phyloP scores from a whole-genome alignment of 2,329 filamentous ascomycete species.

The Apiospora hydei region DNA sequence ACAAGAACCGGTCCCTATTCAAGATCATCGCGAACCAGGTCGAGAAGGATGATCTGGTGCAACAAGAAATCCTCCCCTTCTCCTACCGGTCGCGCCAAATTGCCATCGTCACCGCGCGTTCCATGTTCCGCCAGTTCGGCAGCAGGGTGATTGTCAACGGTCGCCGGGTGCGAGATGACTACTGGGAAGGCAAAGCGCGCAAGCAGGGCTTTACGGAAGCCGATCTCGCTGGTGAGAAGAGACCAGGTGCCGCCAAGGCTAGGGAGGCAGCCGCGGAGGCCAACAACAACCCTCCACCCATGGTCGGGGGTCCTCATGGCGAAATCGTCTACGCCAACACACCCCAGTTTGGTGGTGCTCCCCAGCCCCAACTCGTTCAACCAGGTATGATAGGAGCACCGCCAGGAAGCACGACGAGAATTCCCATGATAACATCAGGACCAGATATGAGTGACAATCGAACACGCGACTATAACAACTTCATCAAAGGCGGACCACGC shows the following conservation, averaged over 20 bases:
- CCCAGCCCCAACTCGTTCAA: slow-evolving; percentile 74
- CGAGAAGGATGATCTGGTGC: slow-evolving; percentile 95
- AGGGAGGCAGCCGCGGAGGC: slow-evolving; percentile 81
- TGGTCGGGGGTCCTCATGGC: slow-evolving; percentile 74
- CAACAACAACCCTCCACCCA: slow-evolving; percentile 60
- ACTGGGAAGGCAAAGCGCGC: slow-evolving; percentile 96
- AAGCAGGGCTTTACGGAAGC: slow-evolving; percentile 99
- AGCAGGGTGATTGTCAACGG: slow-evolving; percentile 92
- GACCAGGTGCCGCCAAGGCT: slow-evolving; percentile 88
- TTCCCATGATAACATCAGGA: slow-evolving; percentile 85
- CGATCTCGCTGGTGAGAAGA: slow-evolving; percentile 93
- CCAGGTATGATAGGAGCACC: slow-evolving; percentile 73
- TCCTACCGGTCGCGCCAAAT: slow-evolving; percentile 99
- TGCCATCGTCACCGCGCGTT: slow-evolving; percentile 94
- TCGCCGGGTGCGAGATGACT: slow-evolving; percentile 91
- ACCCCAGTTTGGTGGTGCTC: slow-evolving; percentile 69
- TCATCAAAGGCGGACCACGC: slow-evolving; percentile 78
- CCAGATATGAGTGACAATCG: slow-evolving; percentile 80
- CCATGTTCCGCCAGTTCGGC: slow-evolving; percentile 98
- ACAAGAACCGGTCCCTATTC: slow-evolving; percentile 95
- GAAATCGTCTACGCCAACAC: slow-evolving; percentile 89
- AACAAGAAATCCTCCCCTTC: slow-evolving; percentile 94
- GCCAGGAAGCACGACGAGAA: slow-evolving; percentile 71
- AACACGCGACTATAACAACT: slow-evolving; percentile 81
- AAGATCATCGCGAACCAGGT: slow-evolving; percentile 97